These are phyloP conservation scores for Ganoderma sinense DNA, from an alignment of 1,284 basidiomycete species.

Conservation along the genomic window DNA sequence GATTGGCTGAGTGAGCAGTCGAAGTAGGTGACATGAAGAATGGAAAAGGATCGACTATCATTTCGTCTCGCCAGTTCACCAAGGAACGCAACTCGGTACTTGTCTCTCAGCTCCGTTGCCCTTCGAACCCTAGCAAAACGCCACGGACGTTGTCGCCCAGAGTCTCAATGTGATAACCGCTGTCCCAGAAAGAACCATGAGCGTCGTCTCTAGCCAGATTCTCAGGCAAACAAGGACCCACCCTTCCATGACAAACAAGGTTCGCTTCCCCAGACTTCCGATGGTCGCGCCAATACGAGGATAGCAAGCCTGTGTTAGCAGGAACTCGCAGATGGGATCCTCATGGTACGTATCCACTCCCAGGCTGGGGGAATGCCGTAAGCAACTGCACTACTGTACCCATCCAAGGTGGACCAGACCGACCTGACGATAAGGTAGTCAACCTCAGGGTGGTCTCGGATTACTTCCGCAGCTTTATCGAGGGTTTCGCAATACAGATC, in stretches of 20 bases:
- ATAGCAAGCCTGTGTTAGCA: slow-evolving; percentile 42
- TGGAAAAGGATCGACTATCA: too few species aligned
- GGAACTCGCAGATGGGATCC: slow-evolving; percentile 46
- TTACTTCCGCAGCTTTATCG: slow-evolving; percentile 28
- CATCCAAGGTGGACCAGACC: neutral
- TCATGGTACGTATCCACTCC: slow-evolving; percentile 47
- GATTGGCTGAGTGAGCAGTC: too few species aligned
- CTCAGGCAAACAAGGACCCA: slow-evolving; percentile 21
- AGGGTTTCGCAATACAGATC: slow-evolving; percentile 39
- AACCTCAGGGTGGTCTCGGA: slow-evolving; percentile 35
- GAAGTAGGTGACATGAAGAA: too few species aligned
- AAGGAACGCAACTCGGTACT: neutral
- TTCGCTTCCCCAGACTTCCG: slow-evolving; percentile 33
- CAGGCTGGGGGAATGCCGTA: slow-evolving; percentile 30
- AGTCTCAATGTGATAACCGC: slow-evolving; percentile 40
- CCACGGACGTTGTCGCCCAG: slow-evolving; percentile 38
- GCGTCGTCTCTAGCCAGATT: neutral
- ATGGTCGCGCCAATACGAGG: slow-evolving; percentile 41
- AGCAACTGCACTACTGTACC: neutral
- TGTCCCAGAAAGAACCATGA: slow-evolving; percentile 13
- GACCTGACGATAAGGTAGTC: slow-evolving; percentile 44
- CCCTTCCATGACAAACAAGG: slow-evolving; percentile 49
- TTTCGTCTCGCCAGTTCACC: too few species aligned
- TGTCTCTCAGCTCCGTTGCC: neutral
- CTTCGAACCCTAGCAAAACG: slow-evolving; percentile 36